Evolutionary conservation across 176 grass and related monocot species (phyloP).

Genomic region (Eleusine coracana): DNA sequence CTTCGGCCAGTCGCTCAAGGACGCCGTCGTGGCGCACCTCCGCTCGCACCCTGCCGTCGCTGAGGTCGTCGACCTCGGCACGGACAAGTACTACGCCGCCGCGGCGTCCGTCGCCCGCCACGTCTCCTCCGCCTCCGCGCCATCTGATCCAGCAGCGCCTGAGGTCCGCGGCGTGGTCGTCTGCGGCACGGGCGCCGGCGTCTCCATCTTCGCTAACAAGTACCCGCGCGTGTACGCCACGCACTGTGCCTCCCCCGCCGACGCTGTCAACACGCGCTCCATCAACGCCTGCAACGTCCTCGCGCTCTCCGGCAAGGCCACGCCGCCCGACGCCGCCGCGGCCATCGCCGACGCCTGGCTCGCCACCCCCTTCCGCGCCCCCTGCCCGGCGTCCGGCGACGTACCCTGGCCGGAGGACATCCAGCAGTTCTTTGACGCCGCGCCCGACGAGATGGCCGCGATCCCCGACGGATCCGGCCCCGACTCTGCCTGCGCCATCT

Average conservation of each 20-base stretch:
- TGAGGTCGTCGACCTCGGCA: conserved; percentile 76
- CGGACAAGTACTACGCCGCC: conserved; percentile 89
- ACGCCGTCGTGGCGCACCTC: conserved; percentile 75
- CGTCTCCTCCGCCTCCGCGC: conserved; percentile 42
- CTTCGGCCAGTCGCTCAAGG: conserved; percentile 75
- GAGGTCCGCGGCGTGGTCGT: conserved; percentile 71
- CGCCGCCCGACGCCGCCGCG: conserved; percentile 53
- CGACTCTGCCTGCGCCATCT: conserved; percentile 64
- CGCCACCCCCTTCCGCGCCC: conserved; percentile 73
- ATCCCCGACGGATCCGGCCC: conserved; percentile 43
- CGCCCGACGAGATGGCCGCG: conserved; percentile 73
- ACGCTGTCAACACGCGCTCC: conserved; percentile 84
- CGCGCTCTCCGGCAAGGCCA: conserved; percentile 67
- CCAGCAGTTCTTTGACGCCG: conserved; percentile 65
- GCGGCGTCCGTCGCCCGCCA: conserved; percentile 59
- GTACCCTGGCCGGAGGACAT: conserved; percentile 73
- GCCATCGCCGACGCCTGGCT: conserved; percentile 79
- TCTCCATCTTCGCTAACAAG: conserved; percentile 96
- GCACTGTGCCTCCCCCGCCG: conserved; percentile 62
- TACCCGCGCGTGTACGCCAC: conserved; percentile 86
- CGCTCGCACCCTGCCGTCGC: conserved; percentile 52
- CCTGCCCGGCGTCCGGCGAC: conserved; percentile 76
- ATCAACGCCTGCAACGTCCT: conserved; percentile 98
- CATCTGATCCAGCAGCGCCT: neutral
- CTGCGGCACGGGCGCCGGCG: conserved; percentile 86